A percentile compares a stretch with the other conserved stretches of the same genome.
Evolutionary conservation across 2,329 filamentous ascomycete species (phyloP).

Genomic region (Colletotrichum gigasporum): DNA sequence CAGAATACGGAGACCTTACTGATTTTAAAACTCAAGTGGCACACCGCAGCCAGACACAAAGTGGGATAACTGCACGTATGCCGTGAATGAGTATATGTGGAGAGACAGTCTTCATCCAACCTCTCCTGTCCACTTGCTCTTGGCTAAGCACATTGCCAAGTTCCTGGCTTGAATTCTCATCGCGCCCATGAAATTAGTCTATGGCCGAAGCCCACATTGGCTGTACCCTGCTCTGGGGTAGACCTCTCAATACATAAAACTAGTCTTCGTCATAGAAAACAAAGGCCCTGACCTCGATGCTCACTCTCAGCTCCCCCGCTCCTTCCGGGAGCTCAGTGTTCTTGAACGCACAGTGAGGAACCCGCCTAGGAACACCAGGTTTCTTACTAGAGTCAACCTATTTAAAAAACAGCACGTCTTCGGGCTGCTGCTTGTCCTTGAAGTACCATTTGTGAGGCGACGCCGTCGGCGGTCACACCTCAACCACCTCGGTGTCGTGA

Average conservation of each 20-base stretch:
- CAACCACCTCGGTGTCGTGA: constrained; percentile 52
- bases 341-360: constrained; percentile 61
- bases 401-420: constrained; percentile 68
- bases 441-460: constrained; percentile 61
- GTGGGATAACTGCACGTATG: not conserved
- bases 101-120: not conserved
- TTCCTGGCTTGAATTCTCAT: not conserved
- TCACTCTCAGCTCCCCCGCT: constrained; percentile 68
- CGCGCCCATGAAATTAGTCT: too few species aligned
- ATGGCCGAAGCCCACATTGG: too few species aligned
- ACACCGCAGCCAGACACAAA: not conserved
- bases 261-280: constrained; percentile 60
- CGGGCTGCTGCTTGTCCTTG: constrained; percentile 58
- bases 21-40: too few species aligned
- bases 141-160: not conserved
- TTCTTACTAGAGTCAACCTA: constrained; percentile 69
- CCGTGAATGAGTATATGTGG: not conserved
- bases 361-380: constrained; percentile 53
- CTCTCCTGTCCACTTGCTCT: not conserved
- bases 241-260: too few species aligned
- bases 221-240: too few species aligned
- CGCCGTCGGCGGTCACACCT: constrained; percentile 55
- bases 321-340: constrained; percentile 55
- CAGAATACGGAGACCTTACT: too few species aligned
- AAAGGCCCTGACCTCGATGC: constrained; percentile 76